Conservation (phyloP, 1,284 basidiomycete genomes). For the Thecaphora thlaspeos region DNA sequence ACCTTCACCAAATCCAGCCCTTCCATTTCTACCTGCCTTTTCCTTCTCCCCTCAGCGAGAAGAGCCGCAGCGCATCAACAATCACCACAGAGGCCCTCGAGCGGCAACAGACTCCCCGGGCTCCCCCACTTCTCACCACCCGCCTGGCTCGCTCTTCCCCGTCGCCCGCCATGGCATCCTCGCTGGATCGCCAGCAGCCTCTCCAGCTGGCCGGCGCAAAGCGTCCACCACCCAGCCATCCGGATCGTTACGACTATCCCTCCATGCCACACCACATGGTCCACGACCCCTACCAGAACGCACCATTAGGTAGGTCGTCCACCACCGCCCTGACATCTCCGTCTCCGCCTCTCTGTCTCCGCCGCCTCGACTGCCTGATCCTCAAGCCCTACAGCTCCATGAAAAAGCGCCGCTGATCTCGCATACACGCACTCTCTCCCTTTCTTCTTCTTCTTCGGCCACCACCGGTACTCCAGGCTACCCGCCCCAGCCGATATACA, state of each 20-base stretch:
- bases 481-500: conserved; percentile 24
- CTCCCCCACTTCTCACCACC: too few relatives aligned
- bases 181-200: conserved; percentile 32
- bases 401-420: background rate
- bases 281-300: conserved; percentile 30
- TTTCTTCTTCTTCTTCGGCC: background rate
- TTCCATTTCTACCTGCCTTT: too few relatives aligned
- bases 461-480: conserved; percentile 7
- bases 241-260: conserved; percentile 35
- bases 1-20: too few relatives aligned
- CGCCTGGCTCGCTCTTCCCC: too few relatives aligned
- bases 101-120: too few relatives aligned
- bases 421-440: too few relatives aligned
- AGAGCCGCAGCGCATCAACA: too few relatives aligned
- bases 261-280: conserved; percentile 29
- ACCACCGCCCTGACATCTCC: background rate
- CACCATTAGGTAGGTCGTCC: conserved; percentile 4
- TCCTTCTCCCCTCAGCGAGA: too few relatives aligned
- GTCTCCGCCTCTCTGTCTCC: background rate
- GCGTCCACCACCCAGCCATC: conserved; percentile 16
- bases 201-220: conserved; percentile 24
- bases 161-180: conserved; percentile 30
- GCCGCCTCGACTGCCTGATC: too few relatives aligned
- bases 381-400: too few relatives aligned
- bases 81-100: too few relatives aligned